phyloP scores from a whole-genome alignment of 768 basidiomycete genomes.

The Porphyrellus cyaneotinctus region DNA sequence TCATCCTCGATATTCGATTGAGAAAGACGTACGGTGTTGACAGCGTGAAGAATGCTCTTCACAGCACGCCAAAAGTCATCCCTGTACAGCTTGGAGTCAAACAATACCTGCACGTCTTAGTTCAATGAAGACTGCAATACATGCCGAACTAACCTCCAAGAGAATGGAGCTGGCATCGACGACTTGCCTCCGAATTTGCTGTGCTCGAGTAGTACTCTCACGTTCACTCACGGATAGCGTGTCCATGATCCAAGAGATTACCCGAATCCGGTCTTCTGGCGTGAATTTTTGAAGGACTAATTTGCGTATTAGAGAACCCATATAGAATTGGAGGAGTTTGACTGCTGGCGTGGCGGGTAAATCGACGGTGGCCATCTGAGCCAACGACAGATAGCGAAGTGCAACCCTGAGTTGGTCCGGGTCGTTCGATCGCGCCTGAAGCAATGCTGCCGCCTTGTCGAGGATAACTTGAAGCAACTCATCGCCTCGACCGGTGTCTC shows the following conservation, averaged over 20 bases:
- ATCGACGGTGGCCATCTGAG: constrained; percentile 40
- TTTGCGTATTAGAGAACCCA: constrained; percentile 40
- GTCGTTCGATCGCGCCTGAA: constrained; percentile 32
- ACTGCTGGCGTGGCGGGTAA: constrained; percentile 40
- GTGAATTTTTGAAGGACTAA: constrained; percentile 44
- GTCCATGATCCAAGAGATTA: constrained; percentile 46
- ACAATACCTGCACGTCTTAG: constrained; percentile 12
- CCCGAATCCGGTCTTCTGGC: constrained; percentile 39
- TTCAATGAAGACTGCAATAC: background rate
- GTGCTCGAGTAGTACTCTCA: constrained; percentile 21
- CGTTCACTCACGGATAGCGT: constrained; percentile 38
- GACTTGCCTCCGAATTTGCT: constrained; percentile 40
- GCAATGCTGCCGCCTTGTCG: constrained; percentile 32
- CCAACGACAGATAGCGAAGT: constrained; percentile 45
- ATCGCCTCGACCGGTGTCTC: constrained; percentile 31
- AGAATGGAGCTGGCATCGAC: constrained; percentile 49
- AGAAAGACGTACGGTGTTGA: constrained; percentile 25
- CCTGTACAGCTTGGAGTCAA: constrained; percentile 25
- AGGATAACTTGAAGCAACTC: constrained; percentile 40
- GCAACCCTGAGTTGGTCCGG: constrained; percentile 33
- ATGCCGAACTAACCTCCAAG: constrained; percentile 37
- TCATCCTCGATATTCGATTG: constrained; percentile 9
- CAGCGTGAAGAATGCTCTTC: constrained; percentile 17
- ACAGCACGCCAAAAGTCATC: constrained; percentile 24
- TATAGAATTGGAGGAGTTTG: constrained; percentile 52